Evolutionary conservation across 257 asterid genomes (phyloP).

Genomic region (Jacaranda copaia): DNA sequence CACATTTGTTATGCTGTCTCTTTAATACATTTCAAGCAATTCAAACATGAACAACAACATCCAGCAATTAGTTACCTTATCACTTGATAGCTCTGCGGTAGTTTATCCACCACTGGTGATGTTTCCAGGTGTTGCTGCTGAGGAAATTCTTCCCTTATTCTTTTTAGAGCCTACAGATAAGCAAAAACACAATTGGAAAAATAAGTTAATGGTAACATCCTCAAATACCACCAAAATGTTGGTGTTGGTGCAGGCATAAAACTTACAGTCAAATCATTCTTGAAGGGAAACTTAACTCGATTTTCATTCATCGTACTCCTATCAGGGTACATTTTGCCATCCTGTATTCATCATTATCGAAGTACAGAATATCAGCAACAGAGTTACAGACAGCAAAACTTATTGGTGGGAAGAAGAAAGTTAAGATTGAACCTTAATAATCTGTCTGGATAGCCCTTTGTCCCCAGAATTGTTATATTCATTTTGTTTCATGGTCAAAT

Average conservation of each 20-base stretch:
- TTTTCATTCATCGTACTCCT: conserved; percentile 50
- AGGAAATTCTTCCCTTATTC: conserved; percentile 52
- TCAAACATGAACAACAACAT: not conserved
- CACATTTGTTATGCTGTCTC: not conserved
- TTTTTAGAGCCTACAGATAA: conserved; percentile 55
- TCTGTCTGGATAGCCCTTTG: conserved; percentile 46
- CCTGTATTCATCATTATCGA: conserved; percentile 49
- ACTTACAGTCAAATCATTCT: conserved; percentile 56
- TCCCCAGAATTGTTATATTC: conserved; percentile 43
- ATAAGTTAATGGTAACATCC: not conserved
- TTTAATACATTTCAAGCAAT: not conserved
- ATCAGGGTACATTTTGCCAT: conserved; percentile 41
- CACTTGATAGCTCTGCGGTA: conserved; percentile 48
- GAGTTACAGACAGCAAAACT: not conserved
- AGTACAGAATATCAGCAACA: conserved; percentile 39
- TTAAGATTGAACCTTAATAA: conserved; percentile 49
- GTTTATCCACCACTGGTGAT: conserved; percentile 47
- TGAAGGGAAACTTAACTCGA: conserved; percentile 43
- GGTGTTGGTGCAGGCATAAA: not conserved
- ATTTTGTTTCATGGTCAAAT: conserved; percentile 42
- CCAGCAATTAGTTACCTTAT: conserved; percentile 51
- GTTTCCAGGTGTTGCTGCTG: conserved; percentile 51
- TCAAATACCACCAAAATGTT: not conserved
- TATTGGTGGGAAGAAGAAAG: conserved; percentile 11
- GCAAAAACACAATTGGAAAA: conserved; percentile 6